Evolutionary conservation across 345 rosid species (phyloP).

Genomic region (Cardiospermum halicacabum): DNA sequence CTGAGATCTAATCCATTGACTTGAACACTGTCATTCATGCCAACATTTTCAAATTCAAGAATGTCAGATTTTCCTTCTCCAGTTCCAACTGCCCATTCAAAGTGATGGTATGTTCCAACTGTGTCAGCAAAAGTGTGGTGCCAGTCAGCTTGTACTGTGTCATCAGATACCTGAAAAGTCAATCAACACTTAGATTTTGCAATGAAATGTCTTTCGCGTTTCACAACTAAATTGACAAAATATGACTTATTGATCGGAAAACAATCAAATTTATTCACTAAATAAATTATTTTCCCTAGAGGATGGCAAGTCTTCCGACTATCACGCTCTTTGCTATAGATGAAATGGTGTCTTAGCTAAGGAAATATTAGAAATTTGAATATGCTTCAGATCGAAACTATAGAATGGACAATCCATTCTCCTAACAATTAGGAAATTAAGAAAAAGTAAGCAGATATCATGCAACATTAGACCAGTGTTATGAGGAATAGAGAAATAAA

Average conservation of each 20-base stretch:
- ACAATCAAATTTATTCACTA: neutral
- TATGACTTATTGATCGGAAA: neutral
- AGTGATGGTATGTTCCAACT: slow-evolving; percentile 70
- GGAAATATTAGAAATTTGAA: neutral
- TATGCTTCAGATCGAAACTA: neutral
- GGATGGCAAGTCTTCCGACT: neutral
- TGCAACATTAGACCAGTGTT: neutral
- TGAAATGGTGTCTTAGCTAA: neutral
- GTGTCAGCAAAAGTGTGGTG: slow-evolving; percentile 62
- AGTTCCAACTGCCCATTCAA: slow-evolving; percentile 96
- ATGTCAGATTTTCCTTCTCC: slow-evolving; percentile 87
- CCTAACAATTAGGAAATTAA: slow-evolving; percentile 4
- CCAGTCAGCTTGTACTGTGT: slow-evolving; percentile 85
- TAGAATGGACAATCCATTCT: neutral
- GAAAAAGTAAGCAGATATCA: slow-evolving; percentile 3
- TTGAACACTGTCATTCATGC: slow-evolving; percentile 55
- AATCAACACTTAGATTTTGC: slow-evolving; percentile 8
- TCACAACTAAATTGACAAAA: slow-evolving; percentile 7
- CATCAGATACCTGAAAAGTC: slow-evolving; percentile 61
- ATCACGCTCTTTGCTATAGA: neutral
- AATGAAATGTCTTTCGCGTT: slow-evolving; percentile 7
- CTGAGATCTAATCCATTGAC: slow-evolving; percentile 69
- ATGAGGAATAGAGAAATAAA: slow-evolving; percentile 1
- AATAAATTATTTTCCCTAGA: neutral
- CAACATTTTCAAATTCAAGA: slow-evolving; percentile 78